phyloP scores from a whole-genome alignment of 306 rosid genomes.

The Casuarina glauca region DNA sequence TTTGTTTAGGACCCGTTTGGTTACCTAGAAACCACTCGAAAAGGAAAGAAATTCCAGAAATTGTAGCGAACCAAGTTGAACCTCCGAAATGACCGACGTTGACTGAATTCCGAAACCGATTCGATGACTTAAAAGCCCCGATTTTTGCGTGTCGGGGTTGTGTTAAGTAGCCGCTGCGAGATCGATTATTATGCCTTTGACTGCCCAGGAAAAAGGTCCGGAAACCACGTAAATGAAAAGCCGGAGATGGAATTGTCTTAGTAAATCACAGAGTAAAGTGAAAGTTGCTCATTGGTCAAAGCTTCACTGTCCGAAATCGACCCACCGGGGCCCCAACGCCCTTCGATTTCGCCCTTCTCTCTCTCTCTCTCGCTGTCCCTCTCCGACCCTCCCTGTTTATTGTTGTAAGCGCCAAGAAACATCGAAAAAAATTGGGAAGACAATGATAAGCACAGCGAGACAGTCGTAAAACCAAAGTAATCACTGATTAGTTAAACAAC shows the following conservation, averaged over 20 bases:
- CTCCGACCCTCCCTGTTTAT: not conserved
- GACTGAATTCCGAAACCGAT: no score
- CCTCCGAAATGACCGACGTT: no score
- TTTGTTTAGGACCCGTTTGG: not conserved
- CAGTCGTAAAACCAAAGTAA: conserved; percentile 64
- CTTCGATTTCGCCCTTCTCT: conserved; percentile 22
- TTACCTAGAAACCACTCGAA: conserved; percentile 12
- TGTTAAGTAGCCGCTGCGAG: no score
- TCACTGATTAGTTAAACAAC: conserved; percentile 33
- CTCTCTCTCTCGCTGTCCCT: not conserved
- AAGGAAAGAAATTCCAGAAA: not conserved
- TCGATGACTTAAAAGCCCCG: no score
- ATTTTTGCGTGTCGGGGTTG: no score
- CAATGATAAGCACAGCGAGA: conserved; percentile 5
- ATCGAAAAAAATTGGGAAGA: not conserved
- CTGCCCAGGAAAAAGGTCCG: no score
- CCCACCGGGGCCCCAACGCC: conserved; percentile 15
- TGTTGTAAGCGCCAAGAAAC: not conserved
- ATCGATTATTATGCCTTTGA: no score
- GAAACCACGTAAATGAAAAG: no score
- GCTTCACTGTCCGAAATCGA: conserved; percentile 19
- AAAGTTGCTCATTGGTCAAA: no score
- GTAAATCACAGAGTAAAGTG: no score
- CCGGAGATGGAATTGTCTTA: no score
- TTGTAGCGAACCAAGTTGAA: no score